These are phyloP conservation scores for Aspergillaceae sp. DNA, from an alignment of 2,329 filamentous ascomycete genomes.

Conservation along the genomic window DNA sequence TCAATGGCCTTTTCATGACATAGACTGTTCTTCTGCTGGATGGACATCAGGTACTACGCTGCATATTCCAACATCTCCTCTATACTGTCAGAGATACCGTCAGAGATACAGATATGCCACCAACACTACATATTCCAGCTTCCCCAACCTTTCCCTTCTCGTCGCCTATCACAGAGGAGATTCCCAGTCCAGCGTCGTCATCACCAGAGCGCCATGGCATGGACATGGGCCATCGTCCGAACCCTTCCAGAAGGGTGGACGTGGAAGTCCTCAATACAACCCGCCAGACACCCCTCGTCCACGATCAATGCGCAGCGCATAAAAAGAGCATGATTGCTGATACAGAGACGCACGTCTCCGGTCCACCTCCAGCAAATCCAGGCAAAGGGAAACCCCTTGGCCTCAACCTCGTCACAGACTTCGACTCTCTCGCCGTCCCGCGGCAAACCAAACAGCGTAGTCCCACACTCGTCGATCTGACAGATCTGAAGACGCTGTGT, in stretches of 20 bases:
- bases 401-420: conserved; percentile 37
- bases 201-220: conserved; percentile 14
- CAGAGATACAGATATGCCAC: conserved; percentile 14
- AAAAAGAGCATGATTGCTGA: too few relatives aligned
- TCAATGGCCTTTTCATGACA: too few relatives aligned
- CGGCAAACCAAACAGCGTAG: background rate
- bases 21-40: too few relatives aligned
- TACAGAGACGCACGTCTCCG: too few relatives aligned
- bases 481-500: conserved; percentile 29
- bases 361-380: too few relatives aligned
- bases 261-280: conserved; percentile 19
- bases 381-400: conserved; percentile 14
- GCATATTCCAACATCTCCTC: too few relatives aligned
- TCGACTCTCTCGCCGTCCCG: conserved; percentile 7
- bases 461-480: conserved; percentile 26
- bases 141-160: conserved; percentile 34
- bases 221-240: too few relatives aligned
- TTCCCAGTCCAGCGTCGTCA: conserved; percentile 26
- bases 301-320: too few relatives aligned
- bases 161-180: conserved; percentile 37
- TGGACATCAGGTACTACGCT: too few relatives aligned
- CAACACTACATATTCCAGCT: conserved; percentile 17
- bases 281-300: conserved; percentile 9
- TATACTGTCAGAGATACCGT: background rate
- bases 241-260: background rate